phyloP scores from a whole-genome alignment of 2,329 filamentous ascomycete genomes.

The Aspergillus texensis region DNA sequence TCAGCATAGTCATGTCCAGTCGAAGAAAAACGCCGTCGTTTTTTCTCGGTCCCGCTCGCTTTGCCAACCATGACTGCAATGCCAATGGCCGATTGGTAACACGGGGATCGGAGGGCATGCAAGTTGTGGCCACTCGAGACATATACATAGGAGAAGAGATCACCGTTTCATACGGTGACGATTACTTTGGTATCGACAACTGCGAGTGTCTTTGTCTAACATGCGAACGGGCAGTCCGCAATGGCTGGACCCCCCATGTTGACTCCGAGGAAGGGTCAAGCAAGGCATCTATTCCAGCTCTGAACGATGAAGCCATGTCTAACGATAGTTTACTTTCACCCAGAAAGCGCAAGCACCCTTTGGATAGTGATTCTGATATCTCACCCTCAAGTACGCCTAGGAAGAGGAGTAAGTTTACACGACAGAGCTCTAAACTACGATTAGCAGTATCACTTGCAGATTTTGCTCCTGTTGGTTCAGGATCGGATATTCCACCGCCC shows the following conservation, averaged over 20 bases:
- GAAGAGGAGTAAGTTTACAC: conserved; percentile 38
- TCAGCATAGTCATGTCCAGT: conserved; percentile 94
- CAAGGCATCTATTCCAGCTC: conserved; percentile 35
- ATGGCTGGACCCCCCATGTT: conserved; percentile 73
- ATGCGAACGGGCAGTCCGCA: conserved; percentile 73
- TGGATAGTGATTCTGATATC: conserved; percentile 32
- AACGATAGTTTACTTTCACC: conserved; percentile 22
- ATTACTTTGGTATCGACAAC: conserved; percentile 94
- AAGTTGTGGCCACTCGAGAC: conserved; percentile 79
- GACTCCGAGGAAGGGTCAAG: conserved; percentile 38
- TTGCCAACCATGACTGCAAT: conserved; percentile 95
- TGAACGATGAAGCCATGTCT: conserved; percentile 26
- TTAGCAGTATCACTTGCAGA: conserved; percentile 40
- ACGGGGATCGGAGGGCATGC: conserved; percentile 81
- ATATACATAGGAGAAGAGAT: conserved; percentile 92
- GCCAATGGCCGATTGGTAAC: conserved; percentile 89
- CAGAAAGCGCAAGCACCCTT: conserved; percentile 33
- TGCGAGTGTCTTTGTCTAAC: conserved; percentile 91
- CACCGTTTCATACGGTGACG: conserved; percentile 92
- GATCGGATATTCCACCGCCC: conserved; percentile 13
- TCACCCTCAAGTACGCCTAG: conserved; percentile 31
- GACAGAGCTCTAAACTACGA: conserved; percentile 38
- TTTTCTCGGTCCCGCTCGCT: conserved; percentile 92
- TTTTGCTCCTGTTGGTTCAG: conserved; percentile 25
- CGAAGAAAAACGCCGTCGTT: conserved; percentile 87